phyloP scores from a whole-genome alignment of 208 protist genomes.

The Trypanosoma platydactyli region DNA sequence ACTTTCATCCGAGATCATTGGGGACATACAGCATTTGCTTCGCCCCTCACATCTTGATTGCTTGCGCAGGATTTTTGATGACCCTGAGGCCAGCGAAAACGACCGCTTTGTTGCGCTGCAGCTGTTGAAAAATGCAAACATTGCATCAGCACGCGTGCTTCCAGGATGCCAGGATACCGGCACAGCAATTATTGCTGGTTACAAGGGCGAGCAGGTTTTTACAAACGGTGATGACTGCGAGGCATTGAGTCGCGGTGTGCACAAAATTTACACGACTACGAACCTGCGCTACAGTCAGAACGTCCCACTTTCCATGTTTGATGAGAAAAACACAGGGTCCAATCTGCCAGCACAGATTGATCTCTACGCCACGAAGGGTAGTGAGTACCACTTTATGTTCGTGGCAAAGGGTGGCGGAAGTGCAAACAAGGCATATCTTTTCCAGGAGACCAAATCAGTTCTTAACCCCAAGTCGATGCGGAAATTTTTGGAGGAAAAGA shows the following conservation, averaged over 20 bases:
- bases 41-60: conserved; percentile 93
- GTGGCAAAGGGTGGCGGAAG: conserved; percentile 97
- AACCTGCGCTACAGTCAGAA: conserved; percentile 97
- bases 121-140: conserved; percentile 96
- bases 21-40: conserved; percentile 95
- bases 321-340: conserved; percentile 96
- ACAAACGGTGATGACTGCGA: conserved; percentile 94
- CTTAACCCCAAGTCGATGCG: conserved; percentile 92
- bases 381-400: conserved; percentile 97
- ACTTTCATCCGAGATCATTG: conserved; percentile 88
- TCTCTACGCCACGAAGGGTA: conserved; percentile 90
- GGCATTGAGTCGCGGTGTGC: conserved; percentile 93
- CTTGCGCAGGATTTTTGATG: conserved; percentile 93
- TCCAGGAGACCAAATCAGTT: conserved; percentile 96
- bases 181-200: conserved; percentile 96
- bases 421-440: conserved; percentile 98
- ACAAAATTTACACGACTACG: conserved; percentile 93
- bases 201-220: conserved; percentile 94
- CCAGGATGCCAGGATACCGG: conserved; percentile 97
- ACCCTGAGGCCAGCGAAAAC: conserved; percentile 95
- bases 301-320: conserved; percentile 96
- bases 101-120: conserved; percentile 96
- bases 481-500: conserved; percentile 94
- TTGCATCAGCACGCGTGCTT: conserved; percentile 89
- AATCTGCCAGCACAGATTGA: conserved; percentile 99